A percentile compares a stretch with the other conserved stretches of the same genome.
Evolutionary conservation across 192 early-diverging fungal species (phyloP).

Genomic region (Geranomyces variabilis): DNA sequence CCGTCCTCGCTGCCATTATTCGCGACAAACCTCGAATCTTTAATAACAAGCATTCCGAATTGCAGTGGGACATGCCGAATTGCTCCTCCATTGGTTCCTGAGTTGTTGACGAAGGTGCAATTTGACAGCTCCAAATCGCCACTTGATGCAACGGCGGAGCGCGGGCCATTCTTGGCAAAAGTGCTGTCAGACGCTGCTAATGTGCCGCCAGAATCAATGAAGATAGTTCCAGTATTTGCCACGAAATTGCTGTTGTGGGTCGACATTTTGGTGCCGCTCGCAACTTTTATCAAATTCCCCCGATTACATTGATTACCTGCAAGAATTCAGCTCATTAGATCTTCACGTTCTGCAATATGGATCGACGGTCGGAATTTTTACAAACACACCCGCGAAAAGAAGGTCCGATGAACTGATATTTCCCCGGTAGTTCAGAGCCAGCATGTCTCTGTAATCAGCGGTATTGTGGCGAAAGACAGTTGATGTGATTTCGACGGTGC

Average conservation of each 20-base stretch:
- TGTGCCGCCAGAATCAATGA: slow-evolving; percentile 2
- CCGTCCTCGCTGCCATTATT: slow-evolving; percentile 18
- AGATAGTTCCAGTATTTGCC: background rate
- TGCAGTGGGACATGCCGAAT: background rate
- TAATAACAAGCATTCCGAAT: background rate
- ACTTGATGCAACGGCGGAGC: background rate
- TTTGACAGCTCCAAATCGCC: background rate
- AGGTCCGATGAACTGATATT: background rate
- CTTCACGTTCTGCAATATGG: background rate
- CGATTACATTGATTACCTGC: background rate
- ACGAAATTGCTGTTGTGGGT: background rate
- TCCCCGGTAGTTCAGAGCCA: background rate
- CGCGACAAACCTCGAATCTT: slow-evolving; percentile 11
- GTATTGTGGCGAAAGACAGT: background rate
- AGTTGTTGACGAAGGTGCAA: slow-evolving; percentile 22
- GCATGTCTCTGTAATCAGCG: background rate
- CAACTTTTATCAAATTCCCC: background rate
- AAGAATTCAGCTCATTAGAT: background rate
- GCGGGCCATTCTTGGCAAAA: background rate
- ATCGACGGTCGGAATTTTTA: background rate
- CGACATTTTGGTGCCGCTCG: background rate
- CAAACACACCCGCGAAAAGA: background rate
- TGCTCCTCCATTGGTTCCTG: slow-evolving; percentile 14
- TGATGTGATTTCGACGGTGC: background rate
- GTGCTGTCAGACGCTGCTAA: background rate